Conservation (phyloP, 164 flowering plant genomes). For the Vitis amurensis region DNA sequence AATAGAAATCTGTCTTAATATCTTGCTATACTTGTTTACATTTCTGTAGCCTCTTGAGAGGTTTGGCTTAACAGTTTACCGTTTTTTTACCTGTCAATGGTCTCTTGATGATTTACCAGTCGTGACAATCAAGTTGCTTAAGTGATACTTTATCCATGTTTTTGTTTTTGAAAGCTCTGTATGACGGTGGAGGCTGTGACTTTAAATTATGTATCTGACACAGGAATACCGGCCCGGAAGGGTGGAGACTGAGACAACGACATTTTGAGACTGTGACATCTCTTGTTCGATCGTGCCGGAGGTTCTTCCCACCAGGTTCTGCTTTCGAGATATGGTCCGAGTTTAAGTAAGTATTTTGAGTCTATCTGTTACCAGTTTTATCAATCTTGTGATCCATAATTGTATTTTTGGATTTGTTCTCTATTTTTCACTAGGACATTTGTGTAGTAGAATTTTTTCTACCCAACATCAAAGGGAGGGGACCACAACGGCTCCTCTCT, state of each 20-base stretch:
- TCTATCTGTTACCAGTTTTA: not conserved
- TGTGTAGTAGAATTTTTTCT: not conserved
- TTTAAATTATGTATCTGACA: not conserved
- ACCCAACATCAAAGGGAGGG: not conserved
- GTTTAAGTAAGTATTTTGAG: slow-evolving; percentile 54
- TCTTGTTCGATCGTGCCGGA: slow-evolving; percentile 77
- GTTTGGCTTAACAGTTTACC: not conserved
- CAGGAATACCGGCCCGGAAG: slow-evolving; percentile 96
- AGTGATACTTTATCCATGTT: not conserved
- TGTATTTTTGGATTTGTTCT: not conserved
- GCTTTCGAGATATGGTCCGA: slow-evolving; percentile 96
- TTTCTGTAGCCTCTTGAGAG: not conserved
- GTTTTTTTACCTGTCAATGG: not conserved
- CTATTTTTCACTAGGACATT: not conserved
- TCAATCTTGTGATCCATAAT: not conserved
- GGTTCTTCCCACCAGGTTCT: slow-evolving; percentile 89
- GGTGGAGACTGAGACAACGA: slow-evolving; percentile 93
- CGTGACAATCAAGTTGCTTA: not conserved
- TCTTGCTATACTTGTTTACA: not conserved
- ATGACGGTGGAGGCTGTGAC: not conserved
- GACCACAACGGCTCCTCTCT: no score
- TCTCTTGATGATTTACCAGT: not conserved
- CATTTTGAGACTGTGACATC: slow-evolving; percentile 91
- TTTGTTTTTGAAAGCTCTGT: not conserved
- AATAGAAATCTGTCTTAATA: not conserved